Conservation (phyloP, 2,329 filamentous ascomycete species). For the Tolypocladium guangdongense region DNA sequence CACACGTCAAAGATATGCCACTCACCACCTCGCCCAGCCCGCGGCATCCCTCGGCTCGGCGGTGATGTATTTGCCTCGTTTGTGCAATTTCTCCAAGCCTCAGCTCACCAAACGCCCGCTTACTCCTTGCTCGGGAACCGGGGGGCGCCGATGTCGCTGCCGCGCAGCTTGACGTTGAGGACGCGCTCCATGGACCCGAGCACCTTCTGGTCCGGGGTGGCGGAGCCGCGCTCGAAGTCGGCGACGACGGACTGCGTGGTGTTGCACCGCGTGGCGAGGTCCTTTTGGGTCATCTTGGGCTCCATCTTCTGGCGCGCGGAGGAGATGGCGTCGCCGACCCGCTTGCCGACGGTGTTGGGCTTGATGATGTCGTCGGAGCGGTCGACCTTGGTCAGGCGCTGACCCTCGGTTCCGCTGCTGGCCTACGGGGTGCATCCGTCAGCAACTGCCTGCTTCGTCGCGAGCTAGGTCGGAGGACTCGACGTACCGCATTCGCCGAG, state of each 20-base stretch:
- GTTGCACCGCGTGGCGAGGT: constrained; percentile 78
- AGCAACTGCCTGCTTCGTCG: constrained; percentile 2
- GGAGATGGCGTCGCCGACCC: constrained; percentile 74
- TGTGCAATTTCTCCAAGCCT: not conserved
- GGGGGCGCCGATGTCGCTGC: constrained; percentile 73
- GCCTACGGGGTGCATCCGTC: constrained; percentile 11
- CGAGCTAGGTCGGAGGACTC: not conserved
- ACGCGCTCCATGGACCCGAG: constrained; percentile 68
- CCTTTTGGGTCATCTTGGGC: constrained; percentile 94
- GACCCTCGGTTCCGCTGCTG: constrained; percentile 52
- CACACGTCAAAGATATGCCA: not conserved
- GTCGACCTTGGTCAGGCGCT: constrained; percentile 96
- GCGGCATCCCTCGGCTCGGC: not conserved
- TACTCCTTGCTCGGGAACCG: constrained; percentile 66
- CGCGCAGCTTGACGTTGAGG: constrained; percentile 80
- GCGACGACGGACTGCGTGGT: constrained; percentile 69
- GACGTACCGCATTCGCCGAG: constrained; percentile 53
- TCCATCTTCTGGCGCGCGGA: constrained; percentile 68
- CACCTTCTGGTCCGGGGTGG: constrained; percentile 73
- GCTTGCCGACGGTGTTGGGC: constrained; percentile 77
- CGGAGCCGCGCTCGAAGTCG: constrained; percentile 75
- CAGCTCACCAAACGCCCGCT: constrained; percentile 8
- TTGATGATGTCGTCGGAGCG: constrained; percentile 95
- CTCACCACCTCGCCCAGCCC: not conserved
- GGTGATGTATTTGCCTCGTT: not conserved